phyloP scores from a whole-genome alignment of 2,329 filamentous ascomycete species.

The Nothophaeocryptopus gaeumannii region DNA sequence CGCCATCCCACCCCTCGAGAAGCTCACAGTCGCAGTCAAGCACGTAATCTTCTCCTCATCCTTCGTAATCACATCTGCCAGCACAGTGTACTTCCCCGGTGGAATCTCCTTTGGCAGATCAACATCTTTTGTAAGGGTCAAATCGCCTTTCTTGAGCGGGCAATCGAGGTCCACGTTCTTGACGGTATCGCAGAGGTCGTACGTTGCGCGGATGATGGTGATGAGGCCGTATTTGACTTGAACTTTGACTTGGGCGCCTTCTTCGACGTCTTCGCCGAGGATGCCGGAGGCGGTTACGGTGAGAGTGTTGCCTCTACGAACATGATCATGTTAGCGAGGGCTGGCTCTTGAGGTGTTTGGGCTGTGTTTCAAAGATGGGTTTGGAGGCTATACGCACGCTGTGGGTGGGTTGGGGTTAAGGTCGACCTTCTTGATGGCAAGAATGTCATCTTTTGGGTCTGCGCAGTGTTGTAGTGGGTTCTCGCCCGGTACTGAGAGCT shows the following conservation, averaged over 20 bases:
- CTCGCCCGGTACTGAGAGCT: slow-evolving; percentile 71
- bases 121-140: slow-evolving; percentile 73
- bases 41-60: slow-evolving; percentile 79
- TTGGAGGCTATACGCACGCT: slow-evolving; percentile 56
- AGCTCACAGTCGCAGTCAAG: slow-evolving; percentile 70
- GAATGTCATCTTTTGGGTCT: slow-evolving; percentile 66
- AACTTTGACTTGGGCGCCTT: slow-evolving; percentile 78
- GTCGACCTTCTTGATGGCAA: slow-evolving; percentile 76
- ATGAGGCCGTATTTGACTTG: slow-evolving; percentile 94
- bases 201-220: slow-evolving; percentile 74
- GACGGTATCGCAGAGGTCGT: slow-evolving; percentile 86
- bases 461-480: slow-evolving; percentile 81
- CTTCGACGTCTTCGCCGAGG: slow-evolving; percentile 67
- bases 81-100: slow-evolving; percentile 83
- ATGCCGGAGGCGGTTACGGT: slow-evolving; percentile 74
- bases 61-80: slow-evolving; percentile 76
- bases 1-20: slow-evolving; percentile 45
- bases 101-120: slow-evolving; percentile 84
- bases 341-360: neutral
- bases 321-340: slow-evolving; percentile 3
- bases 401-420: slow-evolving; percentile 80
- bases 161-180: slow-evolving; percentile 84
- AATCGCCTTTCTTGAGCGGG: slow-evolving; percentile 75
- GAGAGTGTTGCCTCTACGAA: slow-evolving; percentile 68
- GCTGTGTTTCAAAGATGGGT: slow-evolving; percentile 1